Evolutionary conservation across 2,329 filamentous ascomycete genomes (phyloP).

Genomic region (Fusarium goolgardi): DNA sequence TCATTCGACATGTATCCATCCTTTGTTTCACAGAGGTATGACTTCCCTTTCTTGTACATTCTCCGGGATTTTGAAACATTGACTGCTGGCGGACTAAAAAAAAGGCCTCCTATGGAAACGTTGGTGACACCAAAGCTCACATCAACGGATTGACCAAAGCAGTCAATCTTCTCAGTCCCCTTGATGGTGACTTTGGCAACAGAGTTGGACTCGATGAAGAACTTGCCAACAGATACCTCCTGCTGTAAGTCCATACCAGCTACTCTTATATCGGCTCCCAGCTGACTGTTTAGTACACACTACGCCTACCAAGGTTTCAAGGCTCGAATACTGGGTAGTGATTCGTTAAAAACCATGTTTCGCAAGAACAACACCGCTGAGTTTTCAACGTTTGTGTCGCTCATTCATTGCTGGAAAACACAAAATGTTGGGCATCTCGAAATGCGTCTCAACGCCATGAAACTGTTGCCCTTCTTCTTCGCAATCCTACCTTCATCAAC

Average conservation of each 20-base stretch:
- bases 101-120: conserved; percentile 35
- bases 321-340: conserved; percentile 33
- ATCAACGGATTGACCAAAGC: conserved; percentile 35
- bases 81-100: no score
- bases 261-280: accelerated
- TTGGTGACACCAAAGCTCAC: conserved; percentile 37
- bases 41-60: no score
- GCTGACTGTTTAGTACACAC: conserved; percentile 28
- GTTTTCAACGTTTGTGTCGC: conserved; percentile 28
- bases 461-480: conserved; percentile 38
- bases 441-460: conserved; percentile 30
- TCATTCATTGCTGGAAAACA: conserved; percentile 36
- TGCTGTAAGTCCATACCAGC: conserved; percentile 19
- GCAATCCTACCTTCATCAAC: not conserved
- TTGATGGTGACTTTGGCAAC: not conserved
- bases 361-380: conserved; percentile 6
- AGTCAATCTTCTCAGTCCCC: conserved; percentile 32
- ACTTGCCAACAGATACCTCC: conserved; percentile 39
- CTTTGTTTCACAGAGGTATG: conserved; percentile 38
- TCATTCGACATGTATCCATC: conserved; percentile 36
- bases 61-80: no score
- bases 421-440: conserved; percentile 37
- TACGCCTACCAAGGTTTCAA: conserved; percentile 40
- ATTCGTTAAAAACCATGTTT: conserved; percentile 19
- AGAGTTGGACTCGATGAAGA: conserved; percentile 27